Conservation (phyloP, 305 asterid species). For the Solanum hybrid region DNA sequence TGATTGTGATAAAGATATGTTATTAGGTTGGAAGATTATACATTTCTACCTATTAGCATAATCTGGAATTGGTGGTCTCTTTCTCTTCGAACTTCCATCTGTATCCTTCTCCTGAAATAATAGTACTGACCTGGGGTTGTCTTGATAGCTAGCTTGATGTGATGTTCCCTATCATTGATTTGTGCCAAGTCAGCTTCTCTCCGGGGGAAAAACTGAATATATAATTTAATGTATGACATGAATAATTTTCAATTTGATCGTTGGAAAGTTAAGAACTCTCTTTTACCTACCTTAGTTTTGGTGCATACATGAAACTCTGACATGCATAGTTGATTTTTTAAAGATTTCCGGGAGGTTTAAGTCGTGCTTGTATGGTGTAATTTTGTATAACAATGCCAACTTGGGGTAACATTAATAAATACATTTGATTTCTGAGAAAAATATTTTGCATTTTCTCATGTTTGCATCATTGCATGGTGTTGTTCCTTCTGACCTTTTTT, state of each 20-base stretch:
- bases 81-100: not conserved
- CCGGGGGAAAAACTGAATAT: not conserved
- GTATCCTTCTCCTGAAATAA: not conserved
- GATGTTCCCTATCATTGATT: not conserved
- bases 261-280: not conserved
- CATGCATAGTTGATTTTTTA: not conserved
- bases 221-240: not conserved
- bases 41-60: not conserved
- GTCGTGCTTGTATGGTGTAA: not conserved
- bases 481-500: not conserved
- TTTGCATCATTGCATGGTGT: not conserved
- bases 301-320: not conserved
- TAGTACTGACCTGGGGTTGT: not conserved
- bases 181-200: not conserved
- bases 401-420: not conserved
- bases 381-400: not conserved
- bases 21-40: not conserved
- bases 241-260: not conserved
- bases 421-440: not conserved
- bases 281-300: not conserved
- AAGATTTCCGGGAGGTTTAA: not conserved
- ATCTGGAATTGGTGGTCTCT: not conserved
- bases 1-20: not conserved
- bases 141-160: not conserved
- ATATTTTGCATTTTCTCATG: not conserved